Conservation (phyloP, 2,329 filamentous ascomycete species). For the Pseudogymnoascus sp. region DNA sequence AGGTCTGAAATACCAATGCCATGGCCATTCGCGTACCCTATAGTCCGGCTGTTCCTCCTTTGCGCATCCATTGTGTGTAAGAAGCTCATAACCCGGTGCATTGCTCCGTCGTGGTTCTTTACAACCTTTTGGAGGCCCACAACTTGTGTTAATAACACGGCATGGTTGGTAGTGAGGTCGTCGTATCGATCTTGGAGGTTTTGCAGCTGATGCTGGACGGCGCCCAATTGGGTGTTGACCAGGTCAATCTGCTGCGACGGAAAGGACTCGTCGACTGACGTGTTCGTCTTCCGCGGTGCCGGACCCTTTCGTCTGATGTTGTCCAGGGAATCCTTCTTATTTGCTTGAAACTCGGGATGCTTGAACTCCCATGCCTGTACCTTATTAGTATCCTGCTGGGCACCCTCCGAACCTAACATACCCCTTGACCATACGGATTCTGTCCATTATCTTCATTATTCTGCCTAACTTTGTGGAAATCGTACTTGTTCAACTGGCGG, state of each 20-base stretch:
- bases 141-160: constrained; percentile 56
- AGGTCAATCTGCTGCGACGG: constrained; percentile 84
- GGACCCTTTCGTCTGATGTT: constrained; percentile 95
- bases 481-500: constrained; percentile 92
- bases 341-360: constrained; percentile 90
- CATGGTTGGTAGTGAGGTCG: constrained; percentile 62
- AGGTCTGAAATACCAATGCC: constrained; percentile 32
- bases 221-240: constrained; percentile 79
- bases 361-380: constrained; percentile 88
- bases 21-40: constrained; percentile 35
- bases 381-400: constrained; percentile 16
- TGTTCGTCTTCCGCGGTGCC: constrained; percentile 70
- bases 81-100: constrained; percentile 65
- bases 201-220: constrained; percentile 88
- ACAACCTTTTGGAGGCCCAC: constrained; percentile 55
- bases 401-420: constrained; percentile 35
- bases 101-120: constrained; percentile 63
- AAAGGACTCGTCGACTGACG: constrained; percentile 63
- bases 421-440: constrained; percentile 74
- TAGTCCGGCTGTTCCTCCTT: constrained; percentile 52
- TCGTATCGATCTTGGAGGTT: constrained; percentile 77
- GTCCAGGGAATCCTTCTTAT: constrained; percentile 93
- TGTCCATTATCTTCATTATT: constrained; percentile 81
- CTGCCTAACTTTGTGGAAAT: constrained; percentile 95
- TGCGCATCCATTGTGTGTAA: constrained; percentile 59